Base-by-base conservation (phyloP, 2,329 filamentous ascomycete genomes). In the Penicillium hordei region DNA sequence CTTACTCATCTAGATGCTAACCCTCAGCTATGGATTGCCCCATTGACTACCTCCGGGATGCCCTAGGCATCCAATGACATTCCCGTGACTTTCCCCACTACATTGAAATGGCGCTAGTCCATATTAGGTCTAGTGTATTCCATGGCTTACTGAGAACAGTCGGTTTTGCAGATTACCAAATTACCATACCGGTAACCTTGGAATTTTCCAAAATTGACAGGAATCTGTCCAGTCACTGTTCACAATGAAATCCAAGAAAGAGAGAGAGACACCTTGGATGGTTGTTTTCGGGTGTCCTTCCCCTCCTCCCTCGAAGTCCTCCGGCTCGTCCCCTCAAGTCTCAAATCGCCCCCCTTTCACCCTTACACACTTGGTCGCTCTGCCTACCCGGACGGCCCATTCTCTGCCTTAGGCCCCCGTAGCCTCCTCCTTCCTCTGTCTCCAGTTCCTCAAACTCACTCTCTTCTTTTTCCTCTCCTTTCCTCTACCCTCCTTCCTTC, bases 321-420 rank as follows among this genome's bases (percentile, higher is more conserved):
- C 27, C 23, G 34, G 21, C 19, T 46, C n/a, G n/a, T 51, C 58
- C 54, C 44, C 44, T 53, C 40, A 46, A 43, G 27, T 52, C 36
- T 25, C n/a, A 34, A 25, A 31, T 23, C 2, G 10, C 12, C 29
- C 61, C 60, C 44, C 46, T 64, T 66, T 63, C 55, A 56, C 55
- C 44, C 42, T 17, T n/a, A 36, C 55, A 12, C 54, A 55, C 42
- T 42, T 52, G 54, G 55, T 57, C 48, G 21, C 33, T 57, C 40
- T 57, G 44, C 57, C 57, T 58, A 51, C 57, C 65, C 52, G 61
- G 61, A 55, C 50, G 17, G 52, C 59, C 52, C 63, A 61, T 65
- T 64, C 60, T 59, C 56, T 67, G 65, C 65, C 65, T 67, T 59
- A 67, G 64, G 65, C 64, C 55, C 49, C 45, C 49, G 54, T 66